Percentiles rank a stretch among this genome's conserved stretches.
Conservation (phyloP, 2,329 filamentous ascomycete species). For the Ciborinia camelliae region DNA sequence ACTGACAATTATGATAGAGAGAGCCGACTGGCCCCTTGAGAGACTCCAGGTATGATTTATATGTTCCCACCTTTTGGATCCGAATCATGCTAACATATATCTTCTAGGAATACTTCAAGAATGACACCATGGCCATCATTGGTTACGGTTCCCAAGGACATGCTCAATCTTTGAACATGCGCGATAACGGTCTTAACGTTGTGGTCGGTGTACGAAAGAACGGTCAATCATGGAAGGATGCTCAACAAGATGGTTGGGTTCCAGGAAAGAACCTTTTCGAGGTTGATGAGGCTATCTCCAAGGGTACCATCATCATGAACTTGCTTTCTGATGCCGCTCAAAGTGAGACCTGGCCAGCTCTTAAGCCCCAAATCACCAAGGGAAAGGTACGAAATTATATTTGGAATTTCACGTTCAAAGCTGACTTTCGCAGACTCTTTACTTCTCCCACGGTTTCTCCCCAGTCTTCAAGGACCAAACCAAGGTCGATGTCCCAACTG, state of each 20-base stretch:
- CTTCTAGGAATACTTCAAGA: conserved; percentile 93
- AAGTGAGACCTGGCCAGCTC: conserved; percentile 96
- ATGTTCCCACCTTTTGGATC: conserved; percentile 18
- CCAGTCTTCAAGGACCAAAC: conserved; percentile 99
- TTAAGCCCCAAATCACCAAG: conserved; percentile 98
- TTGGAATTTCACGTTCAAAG: conserved; percentile 9
- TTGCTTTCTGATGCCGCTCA: conserved; percentile 96
- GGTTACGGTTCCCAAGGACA: conserved; percentile 98
- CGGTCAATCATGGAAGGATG: conserved; percentile 97
- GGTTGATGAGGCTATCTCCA: conserved; percentile 90
- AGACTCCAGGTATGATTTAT: conserved; percentile 77
- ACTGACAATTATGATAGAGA: conserved; percentile 58
- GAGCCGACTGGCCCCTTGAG: conserved; percentile 96
- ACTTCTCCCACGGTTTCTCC: conserved; percentile 99
- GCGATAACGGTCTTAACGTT: conserved; percentile 99
- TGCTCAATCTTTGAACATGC: conserved; percentile 98
- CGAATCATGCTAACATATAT: conserved; percentile 25
- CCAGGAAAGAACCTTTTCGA: conserved; percentile 99
- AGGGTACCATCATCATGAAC: conserved; percentile 98
- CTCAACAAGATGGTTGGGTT: conserved; percentile 94
- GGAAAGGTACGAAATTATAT: conserved; percentile 69
- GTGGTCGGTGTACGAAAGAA: conserved; percentile 98
- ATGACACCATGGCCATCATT: conserved; percentile 98
- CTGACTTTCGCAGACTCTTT: conserved; percentile 69
- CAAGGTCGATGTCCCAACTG: conserved; percentile 92